Evolutionary conservation across 2,329 filamentous ascomycete species (phyloP).

Genomic region (Corinectria fuckeliana): DNA sequence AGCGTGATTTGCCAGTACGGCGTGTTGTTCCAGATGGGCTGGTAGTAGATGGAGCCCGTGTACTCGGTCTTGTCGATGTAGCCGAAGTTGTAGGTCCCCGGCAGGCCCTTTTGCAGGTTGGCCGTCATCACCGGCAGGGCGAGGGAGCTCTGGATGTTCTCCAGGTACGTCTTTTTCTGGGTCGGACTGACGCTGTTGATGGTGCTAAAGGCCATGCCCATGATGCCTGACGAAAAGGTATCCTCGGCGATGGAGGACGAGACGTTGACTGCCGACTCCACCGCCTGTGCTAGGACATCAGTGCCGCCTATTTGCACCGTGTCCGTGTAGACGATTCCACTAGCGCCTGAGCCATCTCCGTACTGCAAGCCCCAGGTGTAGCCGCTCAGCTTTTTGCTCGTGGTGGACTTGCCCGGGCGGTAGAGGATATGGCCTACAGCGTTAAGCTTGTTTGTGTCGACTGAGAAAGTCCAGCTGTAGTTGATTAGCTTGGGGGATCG

Average conservation of each 20-base stretch:
- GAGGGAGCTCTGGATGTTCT: conserved; percentile 43
- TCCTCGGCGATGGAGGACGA: conserved; percentile 51
- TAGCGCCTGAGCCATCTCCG: conserved; percentile 68
- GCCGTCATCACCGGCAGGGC: conserved; percentile 46
- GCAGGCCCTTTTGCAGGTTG: conserved; percentile 41
- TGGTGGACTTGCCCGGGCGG: conserved; percentile 52
- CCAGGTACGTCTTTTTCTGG: conserved; percentile 43
- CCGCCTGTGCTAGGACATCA: conserved; percentile 65
- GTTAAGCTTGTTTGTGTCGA: conserved; percentile 55
- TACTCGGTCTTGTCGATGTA: conserved; percentile 64
- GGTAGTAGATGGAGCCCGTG: conserved; percentile 63
- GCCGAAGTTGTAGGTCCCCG: conserved; percentile 50
- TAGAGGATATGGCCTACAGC: conserved; percentile 64
- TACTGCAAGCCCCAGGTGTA: conserved; percentile 66
- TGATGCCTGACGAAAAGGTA: conserved; percentile 44
- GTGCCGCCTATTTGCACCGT: conserved; percentile 67
- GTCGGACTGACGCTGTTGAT: conserved; percentile 45
- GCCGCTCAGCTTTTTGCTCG: conserved; percentile 49
- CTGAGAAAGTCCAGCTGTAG: conserved; percentile 72
- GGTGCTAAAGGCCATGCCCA: conserved; percentile 43
- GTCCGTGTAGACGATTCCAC: conserved; percentile 70
- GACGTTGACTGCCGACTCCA: conserved; percentile 68
- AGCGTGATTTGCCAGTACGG: conserved; percentile 70
- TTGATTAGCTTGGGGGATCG: conserved; percentile 26
- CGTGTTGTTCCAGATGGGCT: conserved; percentile 55